Evolutionary conservation across 2,329 filamentous ascomycete genomes (phyloP).

Genomic region (Paramyrothecium sp.): DNA sequence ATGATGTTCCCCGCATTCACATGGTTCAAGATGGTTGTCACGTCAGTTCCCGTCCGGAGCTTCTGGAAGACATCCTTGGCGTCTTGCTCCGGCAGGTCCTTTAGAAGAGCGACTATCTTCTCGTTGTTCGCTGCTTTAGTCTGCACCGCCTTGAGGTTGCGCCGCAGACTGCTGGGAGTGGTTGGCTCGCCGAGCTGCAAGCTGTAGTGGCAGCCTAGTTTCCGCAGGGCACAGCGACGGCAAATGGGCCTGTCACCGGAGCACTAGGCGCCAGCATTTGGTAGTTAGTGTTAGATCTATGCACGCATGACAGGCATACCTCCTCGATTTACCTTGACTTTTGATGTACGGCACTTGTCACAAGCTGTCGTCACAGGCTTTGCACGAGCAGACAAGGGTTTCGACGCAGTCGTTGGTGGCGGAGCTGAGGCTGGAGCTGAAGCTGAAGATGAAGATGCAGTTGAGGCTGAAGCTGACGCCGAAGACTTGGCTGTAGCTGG

Average conservation of each 20-base stretch:
- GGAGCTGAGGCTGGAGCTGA: too few relatives aligned
- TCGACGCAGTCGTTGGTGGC: neutral
- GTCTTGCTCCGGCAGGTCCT: constrained; percentile 20
- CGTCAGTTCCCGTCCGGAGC: constrained; percentile 32
- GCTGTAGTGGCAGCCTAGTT: constrained; percentile 14
- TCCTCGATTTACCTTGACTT: constrained; percentile 13
- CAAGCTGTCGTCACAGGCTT: constrained; percentile 13
- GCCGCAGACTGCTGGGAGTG: constrained; percentile 2
- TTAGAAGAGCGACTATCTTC: constrained; percentile 16
- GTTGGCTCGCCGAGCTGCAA: constrained; percentile 13
- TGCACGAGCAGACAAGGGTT: neutral
- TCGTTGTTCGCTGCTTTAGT: constrained; percentile 5
- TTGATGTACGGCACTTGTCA: constrained; percentile 14
- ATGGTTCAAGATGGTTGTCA: constrained; percentile 27
- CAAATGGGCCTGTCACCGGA: constrained; percentile 21
- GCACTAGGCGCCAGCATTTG: constrained; percentile 16
- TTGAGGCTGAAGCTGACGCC: too few relatives aligned
- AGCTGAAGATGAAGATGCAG: too few relatives aligned
- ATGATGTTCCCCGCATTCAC: constrained; percentile 33
- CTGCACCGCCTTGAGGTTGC: constrained; percentile 10
- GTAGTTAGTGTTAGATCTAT: neutral
- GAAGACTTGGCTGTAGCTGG: too few relatives aligned
- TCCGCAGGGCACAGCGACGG: constrained; percentile 13
- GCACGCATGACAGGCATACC: neutral
- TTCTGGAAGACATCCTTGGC: constrained; percentile 29